phyloP scores from a whole-genome alignment of 768 basidiomycete genomes.

The Exsudoporus frostii region DNA sequence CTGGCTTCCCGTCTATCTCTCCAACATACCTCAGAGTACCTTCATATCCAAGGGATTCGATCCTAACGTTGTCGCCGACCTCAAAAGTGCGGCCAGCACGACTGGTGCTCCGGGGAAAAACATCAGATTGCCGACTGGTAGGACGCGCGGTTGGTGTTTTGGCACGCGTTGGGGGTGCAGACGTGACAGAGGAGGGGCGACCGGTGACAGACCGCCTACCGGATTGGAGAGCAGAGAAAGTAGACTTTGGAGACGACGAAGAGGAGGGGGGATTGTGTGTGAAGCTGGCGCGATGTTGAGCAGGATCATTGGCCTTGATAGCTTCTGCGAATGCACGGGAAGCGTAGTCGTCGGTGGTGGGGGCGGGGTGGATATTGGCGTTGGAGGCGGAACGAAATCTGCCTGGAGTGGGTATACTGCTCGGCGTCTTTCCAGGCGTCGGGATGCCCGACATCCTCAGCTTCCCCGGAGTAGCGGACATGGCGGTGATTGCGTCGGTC shows the following conservation, averaged over 20 bases:
- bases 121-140: conserved; percentile 65
- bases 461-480: conserved; percentile 46
- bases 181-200: conserved; percentile 61
- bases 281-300: conserved; percentile 55
- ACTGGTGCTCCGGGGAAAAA: conserved; percentile 44
- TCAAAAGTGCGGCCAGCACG: conserved; percentile 51
- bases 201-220: conserved; percentile 48
- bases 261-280: conserved; percentile 39
- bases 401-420: conserved; percentile 67
- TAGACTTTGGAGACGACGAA: conserved; percentile 44
- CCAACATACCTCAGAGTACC: conserved; percentile 80
- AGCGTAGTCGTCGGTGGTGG: conserved; percentile 52
- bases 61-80: conserved; percentile 78
- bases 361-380: conserved; percentile 34
- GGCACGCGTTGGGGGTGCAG: conserved; percentile 42
- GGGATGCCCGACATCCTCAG: conserved; percentile 42
- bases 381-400: conserved; percentile 66
- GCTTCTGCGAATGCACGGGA: conserved; percentile 76
- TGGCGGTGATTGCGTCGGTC: conserved; percentile 18
- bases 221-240: conserved; percentile 40
- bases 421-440: conserved; percentile 42
- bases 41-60: conserved; percentile 87
- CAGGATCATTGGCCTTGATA: conserved; percentile 77
- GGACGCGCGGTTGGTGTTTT: conserved; percentile 61
- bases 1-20: conserved; percentile 83